Evolutionary conservation across 139 green algal genomes (phyloP).

Genomic region (Picochlorum sp.): DNA sequence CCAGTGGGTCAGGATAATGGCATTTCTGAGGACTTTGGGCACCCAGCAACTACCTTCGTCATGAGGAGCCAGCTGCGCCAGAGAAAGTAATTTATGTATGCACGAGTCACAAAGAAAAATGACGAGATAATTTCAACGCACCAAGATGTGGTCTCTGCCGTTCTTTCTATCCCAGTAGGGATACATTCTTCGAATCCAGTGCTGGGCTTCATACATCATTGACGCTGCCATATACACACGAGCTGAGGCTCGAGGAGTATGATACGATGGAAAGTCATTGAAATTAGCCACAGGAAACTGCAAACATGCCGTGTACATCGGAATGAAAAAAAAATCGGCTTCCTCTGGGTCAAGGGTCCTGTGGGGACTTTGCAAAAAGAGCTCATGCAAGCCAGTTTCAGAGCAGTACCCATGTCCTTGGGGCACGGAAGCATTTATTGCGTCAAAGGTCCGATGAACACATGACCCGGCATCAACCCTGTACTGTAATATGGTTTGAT

Average conservation of each 20-base stretch:
- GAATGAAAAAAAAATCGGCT: slow-evolving; percentile 57
- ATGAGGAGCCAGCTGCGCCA: slow-evolving; percentile 20
- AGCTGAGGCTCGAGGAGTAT: not conserved
- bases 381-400: slow-evolving; percentile 51
- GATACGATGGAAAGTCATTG: slow-evolving; percentile 25
- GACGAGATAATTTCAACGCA: slow-evolving; percentile 13
- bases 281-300: slow-evolving; percentile 36
- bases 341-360: slow-evolving; percentile 45
- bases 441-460: slow-evolving; percentile 7
- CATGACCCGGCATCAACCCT: slow-evolving; percentile 9
- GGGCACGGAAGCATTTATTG: slow-evolving; percentile 8
- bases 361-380: slow-evolving; percentile 39
- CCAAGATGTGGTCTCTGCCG: slow-evolving; percentile 53
- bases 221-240: slow-evolving; percentile 2
- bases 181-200: slow-evolving; percentile 28
- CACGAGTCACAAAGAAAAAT: not conserved
- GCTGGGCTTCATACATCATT: slow-evolving; percentile 22
- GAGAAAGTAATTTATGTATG: not conserved
- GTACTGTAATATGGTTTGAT: slow-evolving; percentile 39
- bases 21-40: slow-evolving; percentile 23
- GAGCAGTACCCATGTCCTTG: slow-evolving; percentile 16
- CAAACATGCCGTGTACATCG: slow-evolving; percentile 35
- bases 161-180: slow-evolving; percentile 48
- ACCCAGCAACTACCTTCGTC: slow-evolving; percentile 50
- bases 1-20: slow-evolving; percentile 40